These are phyloP conservation scores for Coemansia asiatica DNA, from an alignment of 192 early-diverging fungal species.

Conservation along the genomic window DNA sequence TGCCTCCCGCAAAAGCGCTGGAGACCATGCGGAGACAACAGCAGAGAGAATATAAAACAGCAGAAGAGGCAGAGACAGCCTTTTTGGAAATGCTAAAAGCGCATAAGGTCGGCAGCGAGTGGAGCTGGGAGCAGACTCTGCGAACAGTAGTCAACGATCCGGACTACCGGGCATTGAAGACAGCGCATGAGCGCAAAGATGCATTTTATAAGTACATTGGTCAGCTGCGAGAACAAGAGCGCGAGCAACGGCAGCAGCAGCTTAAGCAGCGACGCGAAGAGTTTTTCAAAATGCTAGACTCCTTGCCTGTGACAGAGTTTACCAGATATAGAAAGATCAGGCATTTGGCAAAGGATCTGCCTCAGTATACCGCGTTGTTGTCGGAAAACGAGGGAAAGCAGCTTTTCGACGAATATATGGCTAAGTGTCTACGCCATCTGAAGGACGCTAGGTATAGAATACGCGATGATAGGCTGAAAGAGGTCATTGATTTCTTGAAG, in stretches of 20 bases:
- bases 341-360: conserved; percentile 62
- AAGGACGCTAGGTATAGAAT: conserved; percentile 63
- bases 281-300: conserved; percentile 60
- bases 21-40: conserved; percentile 11
- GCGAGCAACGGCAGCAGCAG: conserved; percentile 7
- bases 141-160: conserved; percentile 80
- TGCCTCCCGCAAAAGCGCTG: conserved; percentile 12
- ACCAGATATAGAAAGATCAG: conserved; percentile 56
- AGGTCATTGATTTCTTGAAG: conserved; percentile 23
- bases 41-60: conserved; percentile 65
- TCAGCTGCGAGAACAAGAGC: conserved; percentile 57
- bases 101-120: conserved; percentile 70
- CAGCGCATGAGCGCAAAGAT: conserved; percentile 75
- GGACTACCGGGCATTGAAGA: conserved; percentile 79
- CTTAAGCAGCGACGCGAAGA: conserved; percentile 54
- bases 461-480: conserved; percentile 64
- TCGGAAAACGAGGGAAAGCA: conserved; percentile 61
- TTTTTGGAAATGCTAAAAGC: conserved; percentile 74
- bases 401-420: conserved; percentile 74
- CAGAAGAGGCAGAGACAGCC: conserved; percentile 78
- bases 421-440: conserved; percentile 64
- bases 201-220: conserved; percentile 75
- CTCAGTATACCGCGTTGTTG: conserved; percentile 62
- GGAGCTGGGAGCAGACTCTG: conserved; percentile 94
- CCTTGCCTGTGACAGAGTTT: conserved; percentile 54